Evolutionary conservation across 148 eudicot species (phyloP), one percentile per base, ranked within the genome.

Genomic region (Simmondsia chinensis): DNA sequence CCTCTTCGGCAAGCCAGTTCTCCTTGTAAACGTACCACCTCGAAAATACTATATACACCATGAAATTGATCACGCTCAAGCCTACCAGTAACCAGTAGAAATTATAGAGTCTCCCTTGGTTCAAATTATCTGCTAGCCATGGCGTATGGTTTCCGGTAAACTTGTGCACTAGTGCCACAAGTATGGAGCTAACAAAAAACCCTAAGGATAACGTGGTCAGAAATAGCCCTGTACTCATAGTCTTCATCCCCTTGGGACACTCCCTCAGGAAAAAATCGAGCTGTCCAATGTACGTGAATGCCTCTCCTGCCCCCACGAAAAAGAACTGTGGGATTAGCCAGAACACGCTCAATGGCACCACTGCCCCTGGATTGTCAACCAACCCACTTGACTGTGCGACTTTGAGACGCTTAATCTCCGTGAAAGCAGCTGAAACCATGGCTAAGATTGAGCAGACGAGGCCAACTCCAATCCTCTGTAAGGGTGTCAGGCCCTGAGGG

Each of bases 211-310:
- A 79, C 0, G 96, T 88, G 39, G 86, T 88, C 34, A 88, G 51
- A 43, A 88, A 88, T 30, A 88, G 27, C 44, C 96, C 96, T 0
- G 96, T 83, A 50, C 94, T 83, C 80, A 88, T 88, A 0, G 96
- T 88, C 66, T 88, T 88, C 96, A 88, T 88, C 50, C 96, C 96
- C 20, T 77, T 83, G 0, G 96, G 96, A 24, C 96, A 88, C 69
- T 88, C 94, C 68, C 87, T 68, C 20, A 87, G 58, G 64, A 87
- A 87, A 49, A 87, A 86, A 50, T 89, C 95, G 1, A 89, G 82
- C 43, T 89, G 97, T 1, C 97, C 97, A 0, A 75, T 72, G 54
- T 89, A 89, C 0, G 74, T 85, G 17, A 89, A 85, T 0, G 97
- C 97, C 68, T 82, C 97, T 3, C 97, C 97, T 1, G 97, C 67